A percentile compares a stretch with the other conserved stretches of the same genome.
These are phyloP conservation scores for Syncephalastrum monosporum DNA, from an alignment of 371 early-diverging fungal genomes.

Conservation along the genomic window DNA sequence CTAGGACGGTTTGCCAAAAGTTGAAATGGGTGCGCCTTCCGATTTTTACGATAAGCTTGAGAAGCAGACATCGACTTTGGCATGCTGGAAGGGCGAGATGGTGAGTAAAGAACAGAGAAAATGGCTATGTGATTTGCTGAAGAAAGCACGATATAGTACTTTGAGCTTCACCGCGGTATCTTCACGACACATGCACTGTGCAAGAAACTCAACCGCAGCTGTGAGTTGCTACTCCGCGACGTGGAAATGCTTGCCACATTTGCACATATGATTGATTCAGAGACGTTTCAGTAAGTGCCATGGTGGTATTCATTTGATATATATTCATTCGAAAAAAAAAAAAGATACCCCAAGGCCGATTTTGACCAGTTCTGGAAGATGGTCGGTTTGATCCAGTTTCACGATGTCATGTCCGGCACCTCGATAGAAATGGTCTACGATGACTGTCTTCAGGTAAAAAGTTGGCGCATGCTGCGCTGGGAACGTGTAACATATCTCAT, in stretches of 20 bases:
- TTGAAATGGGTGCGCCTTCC: slow-evolving; percentile 73
- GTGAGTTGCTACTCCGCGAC: slow-evolving; percentile 83
- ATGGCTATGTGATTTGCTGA: neutral
- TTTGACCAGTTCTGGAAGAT: slow-evolving; percentile 88
- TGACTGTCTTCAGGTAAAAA: slow-evolving; percentile 71
- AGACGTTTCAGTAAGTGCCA: slow-evolving; percentile 5
- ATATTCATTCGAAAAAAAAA: neutral
- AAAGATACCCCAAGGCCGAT: slow-evolving; percentile 71
- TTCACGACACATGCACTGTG: slow-evolving; percentile 91
- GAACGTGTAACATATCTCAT: neutral
- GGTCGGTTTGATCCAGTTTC: slow-evolving; percentile 92
- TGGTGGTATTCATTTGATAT: neutral
- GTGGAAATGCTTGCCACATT: slow-evolving; percentile 73
- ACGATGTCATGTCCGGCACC: slow-evolving; percentile 91
- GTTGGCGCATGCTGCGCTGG: neutral
- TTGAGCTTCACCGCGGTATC: slow-evolving; percentile 96
- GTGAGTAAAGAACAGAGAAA: slow-evolving; percentile 30
- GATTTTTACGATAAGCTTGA: slow-evolving; percentile 81
- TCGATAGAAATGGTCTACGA: slow-evolving; percentile 89
- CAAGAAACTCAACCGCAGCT: slow-evolving; percentile 83
- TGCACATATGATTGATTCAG: slow-evolving; percentile 25
- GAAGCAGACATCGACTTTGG: slow-evolving; percentile 64
- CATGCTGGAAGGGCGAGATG: slow-evolving; percentile 92
- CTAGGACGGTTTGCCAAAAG: slow-evolving; percentile 76
- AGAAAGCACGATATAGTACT: slow-evolving; percentile 30